A percentile compares a stretch with the other conserved stretches of the same genome.
These are phyloP conservation scores for Globisporangium nodosum DNA, from an alignment of 352 stramenopile species.

Conservation along the genomic window DNA sequence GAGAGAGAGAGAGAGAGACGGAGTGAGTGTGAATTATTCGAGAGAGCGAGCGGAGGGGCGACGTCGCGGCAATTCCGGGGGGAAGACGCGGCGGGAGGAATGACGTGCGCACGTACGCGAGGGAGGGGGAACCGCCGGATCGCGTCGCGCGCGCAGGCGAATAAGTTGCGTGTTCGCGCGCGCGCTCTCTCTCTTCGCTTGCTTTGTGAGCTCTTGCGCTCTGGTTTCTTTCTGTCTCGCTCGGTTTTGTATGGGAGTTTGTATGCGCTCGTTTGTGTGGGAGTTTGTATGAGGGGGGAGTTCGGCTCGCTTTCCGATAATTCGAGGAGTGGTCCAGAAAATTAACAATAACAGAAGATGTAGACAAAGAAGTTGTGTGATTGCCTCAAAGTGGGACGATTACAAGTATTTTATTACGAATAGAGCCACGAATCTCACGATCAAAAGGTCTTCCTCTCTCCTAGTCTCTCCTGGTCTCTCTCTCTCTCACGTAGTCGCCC, in stretches of 20 bases:
- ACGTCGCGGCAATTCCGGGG: not conserved
- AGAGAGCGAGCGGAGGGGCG: not conserved
- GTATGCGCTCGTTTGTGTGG: not conserved
- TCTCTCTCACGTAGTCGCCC: no score
- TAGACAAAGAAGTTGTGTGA: no score
- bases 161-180: not conserved
- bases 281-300: no score
- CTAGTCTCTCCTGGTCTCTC: no score
- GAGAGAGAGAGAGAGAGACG: slow-evolving; percentile 2
- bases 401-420: no score
- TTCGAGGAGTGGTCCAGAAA: no score
- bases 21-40: not conserved
- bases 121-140: no score
- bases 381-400: no score
- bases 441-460: not conserved
- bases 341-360: no score
- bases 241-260: not conserved
- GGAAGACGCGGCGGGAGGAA: no score
- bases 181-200: not conserved
- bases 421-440: no score
- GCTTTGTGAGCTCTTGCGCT: not conserved
- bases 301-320: no score
- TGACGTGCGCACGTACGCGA: not conserved
- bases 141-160: not conserved
- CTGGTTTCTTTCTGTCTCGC: not conserved